Base-by-base conservation (phyloP, 345 rosid genomes). In the Corymbia maculata region DNA sequence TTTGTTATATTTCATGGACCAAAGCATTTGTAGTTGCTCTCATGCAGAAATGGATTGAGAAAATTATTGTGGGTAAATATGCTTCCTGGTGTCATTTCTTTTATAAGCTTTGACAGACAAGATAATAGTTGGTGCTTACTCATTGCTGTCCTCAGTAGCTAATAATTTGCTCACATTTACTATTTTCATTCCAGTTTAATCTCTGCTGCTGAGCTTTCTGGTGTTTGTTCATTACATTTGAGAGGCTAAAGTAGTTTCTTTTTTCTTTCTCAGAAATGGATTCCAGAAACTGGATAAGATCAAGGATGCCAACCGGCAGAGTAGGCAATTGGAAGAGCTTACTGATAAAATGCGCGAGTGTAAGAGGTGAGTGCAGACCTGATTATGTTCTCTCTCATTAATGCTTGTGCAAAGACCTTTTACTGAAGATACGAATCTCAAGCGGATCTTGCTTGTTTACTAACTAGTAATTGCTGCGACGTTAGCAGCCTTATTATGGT, bases 281-380 rank as follows among this genome's bases (percentile, higher is more conserved):
- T 97, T 98, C 91, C 98, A 97, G 93, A 98, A 95, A 92, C 91
- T 98, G 93, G 99, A 98, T 89, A 98, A 98, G 93, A 93, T 98
- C 84, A 98, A 98, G 93, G 99, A 98, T 91, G 94, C 93, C 42
- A 98, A 87, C 89, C 94, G 99, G 89, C 97, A 96, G 90, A 95
- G 97, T 88, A 95, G 98, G 91, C 99, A 98, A 92, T 93, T 98
- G 87, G 99, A 98, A 90, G 99, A 98, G 89, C 98, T 98, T 89
- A 95, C 99, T 3, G 98, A 92, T 64, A 97, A 94, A 92, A 98
- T 98, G 99, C 95, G 97, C 30, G 99, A 97, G 47, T 98, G 99
- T 88, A 98, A 98, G 89, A 97, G 98, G 99, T 96, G 86, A 75
- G 44, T 88, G 49, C 26, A 75, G 0, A 12, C 5, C 49, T 3